A percentile compares a stretch with the other conserved stretches of the same genome.
These are phyloP conservation scores for Colletotrichum navitas DNA, from an alignment of 2,329 filamentous ascomycete species.

Conservation along the genomic window DNA sequence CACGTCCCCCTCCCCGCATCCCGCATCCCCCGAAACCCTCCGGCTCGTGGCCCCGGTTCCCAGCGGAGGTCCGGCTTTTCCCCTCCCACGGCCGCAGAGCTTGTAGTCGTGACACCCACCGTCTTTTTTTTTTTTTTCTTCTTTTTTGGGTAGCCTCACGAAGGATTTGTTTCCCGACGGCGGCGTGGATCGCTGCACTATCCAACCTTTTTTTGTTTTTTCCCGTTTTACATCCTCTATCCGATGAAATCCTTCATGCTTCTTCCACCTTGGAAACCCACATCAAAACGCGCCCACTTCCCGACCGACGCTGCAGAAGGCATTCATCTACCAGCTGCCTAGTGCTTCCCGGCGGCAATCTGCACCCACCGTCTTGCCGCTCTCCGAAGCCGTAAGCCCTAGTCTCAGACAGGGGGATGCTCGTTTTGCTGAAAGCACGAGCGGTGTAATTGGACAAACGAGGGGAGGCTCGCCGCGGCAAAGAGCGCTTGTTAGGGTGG, in stretches of 20 bases:
- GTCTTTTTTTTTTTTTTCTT: no score
- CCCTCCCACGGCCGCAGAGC: not conserved
- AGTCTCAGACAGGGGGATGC: not conserved
- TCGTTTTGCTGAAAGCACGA: not conserved
- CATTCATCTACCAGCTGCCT: not conserved
- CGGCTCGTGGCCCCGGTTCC: conserved; percentile 6
- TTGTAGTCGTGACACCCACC: not conserved
- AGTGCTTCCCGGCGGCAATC: not conserved
- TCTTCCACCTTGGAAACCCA: no score
- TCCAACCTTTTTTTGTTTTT: not conserved
- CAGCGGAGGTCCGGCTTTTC: conserved; percentile 11
- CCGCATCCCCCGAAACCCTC: conserved; percentile 2
- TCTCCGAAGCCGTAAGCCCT: not conserved
- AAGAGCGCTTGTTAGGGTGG: conserved; percentile 3
- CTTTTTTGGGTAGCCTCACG: not conserved
- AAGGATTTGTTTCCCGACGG: not conserved
- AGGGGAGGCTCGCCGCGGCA: conserved; percentile 4
- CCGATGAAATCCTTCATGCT: not conserved
- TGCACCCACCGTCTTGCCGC: not conserved
- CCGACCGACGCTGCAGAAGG: no score
- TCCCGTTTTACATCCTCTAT: not conserved
- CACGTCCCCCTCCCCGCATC: not conserved
- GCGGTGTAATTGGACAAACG: not conserved
- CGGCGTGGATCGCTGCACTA: not conserved
- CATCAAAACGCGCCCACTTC: no score